A percentile compares a stretch with the other conserved stretches of the same genome.
phyloP scores from a whole-genome alignment of 108 stramenopile species.

The Cyclotella distinguenda region DNA sequence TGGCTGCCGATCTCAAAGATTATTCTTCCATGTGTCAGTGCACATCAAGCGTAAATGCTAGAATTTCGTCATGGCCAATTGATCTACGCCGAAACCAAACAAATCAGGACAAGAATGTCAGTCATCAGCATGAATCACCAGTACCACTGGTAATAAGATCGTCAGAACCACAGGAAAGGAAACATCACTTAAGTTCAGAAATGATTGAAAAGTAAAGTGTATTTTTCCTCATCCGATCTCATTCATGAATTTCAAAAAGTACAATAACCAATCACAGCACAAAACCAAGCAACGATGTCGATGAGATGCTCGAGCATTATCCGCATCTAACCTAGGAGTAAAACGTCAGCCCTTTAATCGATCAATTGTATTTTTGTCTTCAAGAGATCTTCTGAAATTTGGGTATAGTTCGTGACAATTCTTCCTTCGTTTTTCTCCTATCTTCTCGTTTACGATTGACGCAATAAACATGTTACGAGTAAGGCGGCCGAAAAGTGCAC shows the following conservation, averaged over 20 bases:
- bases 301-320: too few species aligned
- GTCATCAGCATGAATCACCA: neutral
- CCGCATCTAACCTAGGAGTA: too few species aligned
- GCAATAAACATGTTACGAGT: too few species aligned
- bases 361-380: too few species aligned
- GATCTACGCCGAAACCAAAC: neutral
- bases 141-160: constrained; percentile 2
- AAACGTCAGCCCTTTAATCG: too few species aligned
- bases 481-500: too few species aligned
- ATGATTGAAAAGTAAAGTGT: constrained; percentile 40
- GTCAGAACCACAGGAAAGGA: constrained; percentile 41
- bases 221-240: constrained; percentile 49
- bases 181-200: constrained; percentile 31
- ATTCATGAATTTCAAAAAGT: too few species aligned
- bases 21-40: constrained; percentile 34
- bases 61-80: constrained; percentile 48
- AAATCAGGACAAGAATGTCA: neutral
- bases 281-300: neutral
- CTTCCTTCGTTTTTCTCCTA: too few species aligned
- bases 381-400: too few species aligned
- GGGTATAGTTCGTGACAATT: too few species aligned
- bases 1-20: constrained; percentile 57
- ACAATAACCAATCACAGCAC: too few species aligned
- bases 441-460: too few species aligned
- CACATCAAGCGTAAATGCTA: constrained; percentile 29